A percentile compares a stretch with the other conserved stretches of the same genome.
phyloP scores from a whole-genome alignment of 805 yeast species.

The Candida ascalaphidarum region DNA sequence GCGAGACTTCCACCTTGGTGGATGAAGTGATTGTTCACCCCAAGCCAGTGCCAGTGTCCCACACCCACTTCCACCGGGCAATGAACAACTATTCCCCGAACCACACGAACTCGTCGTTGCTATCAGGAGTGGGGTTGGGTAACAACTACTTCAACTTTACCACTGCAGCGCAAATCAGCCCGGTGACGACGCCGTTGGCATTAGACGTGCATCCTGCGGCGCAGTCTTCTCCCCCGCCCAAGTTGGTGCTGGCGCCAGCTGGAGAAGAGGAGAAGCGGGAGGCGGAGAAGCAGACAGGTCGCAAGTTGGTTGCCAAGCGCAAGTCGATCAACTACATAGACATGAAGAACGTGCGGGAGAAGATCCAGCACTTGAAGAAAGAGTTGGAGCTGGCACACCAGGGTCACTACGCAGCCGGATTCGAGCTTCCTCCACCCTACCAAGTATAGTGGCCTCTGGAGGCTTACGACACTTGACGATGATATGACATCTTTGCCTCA shows the following conservation, averaged over 20 bases:
- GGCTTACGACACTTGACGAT: too few species aligned
- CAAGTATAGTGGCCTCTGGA: too few species aligned
- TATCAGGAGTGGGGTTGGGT: conserved; percentile 32
- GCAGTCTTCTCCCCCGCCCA: too few species aligned
- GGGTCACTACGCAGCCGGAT: too few species aligned
- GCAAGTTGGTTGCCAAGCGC: conserved; percentile 1
- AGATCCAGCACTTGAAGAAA: conserved; percentile 9
- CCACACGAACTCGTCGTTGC: conserved; percentile 12
- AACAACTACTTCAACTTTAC: conserved; percentile 25
- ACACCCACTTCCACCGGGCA: conserved; percentile 10
- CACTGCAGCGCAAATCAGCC: conserved; percentile 11
- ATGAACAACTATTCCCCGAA: conserved; percentile 10
- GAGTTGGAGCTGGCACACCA: too few species aligned
- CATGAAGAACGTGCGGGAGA: conserved; percentile 17
- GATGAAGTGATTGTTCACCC: conserved; percentile 5
- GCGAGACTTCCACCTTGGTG: not conserved
- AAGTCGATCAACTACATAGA: conserved; percentile 18
- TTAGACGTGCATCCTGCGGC: conserved; percentile 3
- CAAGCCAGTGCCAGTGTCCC: conserved; percentile 8
- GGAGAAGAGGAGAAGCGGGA: conserved; percentile 5
- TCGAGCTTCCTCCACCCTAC: too few species aligned
- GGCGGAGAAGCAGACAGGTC: conserved; percentile 3
- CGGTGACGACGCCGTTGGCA: conserved; percentile 22
- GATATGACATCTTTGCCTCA: too few species aligned
- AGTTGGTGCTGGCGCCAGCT: conserved; percentile 1